Evolutionary conservation across 2,329 filamentous ascomycete genomes (phyloP).

Genomic region (Aspergillaceae sp.): DNA sequence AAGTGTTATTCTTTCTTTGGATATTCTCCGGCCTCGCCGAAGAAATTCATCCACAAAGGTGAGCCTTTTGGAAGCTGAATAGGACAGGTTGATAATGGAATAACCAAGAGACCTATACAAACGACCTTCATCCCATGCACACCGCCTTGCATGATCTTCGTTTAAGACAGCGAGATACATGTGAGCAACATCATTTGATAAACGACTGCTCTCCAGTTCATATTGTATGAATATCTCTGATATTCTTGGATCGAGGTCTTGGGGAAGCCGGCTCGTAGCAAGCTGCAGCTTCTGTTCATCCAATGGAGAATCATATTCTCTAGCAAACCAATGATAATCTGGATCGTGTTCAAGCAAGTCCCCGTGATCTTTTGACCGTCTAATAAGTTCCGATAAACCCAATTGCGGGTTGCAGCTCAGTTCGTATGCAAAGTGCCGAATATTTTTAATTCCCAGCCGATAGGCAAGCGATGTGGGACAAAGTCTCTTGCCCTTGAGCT

Average conservation of each 20-base stretch:
- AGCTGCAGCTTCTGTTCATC: slow-evolving; percentile 2
- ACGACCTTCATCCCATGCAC: slow-evolving; percentile 50
- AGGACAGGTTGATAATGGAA: slow-evolving; percentile 39
- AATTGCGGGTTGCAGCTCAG: slow-evolving; percentile 23
- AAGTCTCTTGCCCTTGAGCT: slow-evolving; percentile 30
- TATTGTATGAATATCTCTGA: slow-evolving; percentile 45
- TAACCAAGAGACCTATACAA: slow-evolving; percentile 48
- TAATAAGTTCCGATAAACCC: slow-evolving; percentile 23
- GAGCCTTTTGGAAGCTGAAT: slow-evolving; percentile 14
- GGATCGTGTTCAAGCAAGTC: slow-evolving; percentile 7
- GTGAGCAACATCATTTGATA: slow-evolving; percentile 20
- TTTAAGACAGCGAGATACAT: slow-evolving; percentile 60
- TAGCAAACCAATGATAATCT: slow-evolving; percentile 24
- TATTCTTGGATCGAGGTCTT: slow-evolving; percentile 40
- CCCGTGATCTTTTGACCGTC: slow-evolving; percentile 19
- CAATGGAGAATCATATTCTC: slow-evolving; percentile 26
- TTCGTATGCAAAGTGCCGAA: slow-evolving; percentile 35
- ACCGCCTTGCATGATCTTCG: slow-evolving; percentile 48
- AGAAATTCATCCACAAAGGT: slow-evolving; percentile 24
- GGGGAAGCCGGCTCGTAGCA: slow-evolving; percentile 4
- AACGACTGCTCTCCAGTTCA: slow-evolving; percentile 12
- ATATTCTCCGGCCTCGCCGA: slow-evolving; percentile 29
- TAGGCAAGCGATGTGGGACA: slow-evolving; percentile 25
- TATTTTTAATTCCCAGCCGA: slow-evolving; percentile 24
- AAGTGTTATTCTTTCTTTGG: slow-evolving; percentile 19